Conservation (phyloP, 495 filamentous ascomycete species). For the Hypomontagnella monticulosa region DNA sequence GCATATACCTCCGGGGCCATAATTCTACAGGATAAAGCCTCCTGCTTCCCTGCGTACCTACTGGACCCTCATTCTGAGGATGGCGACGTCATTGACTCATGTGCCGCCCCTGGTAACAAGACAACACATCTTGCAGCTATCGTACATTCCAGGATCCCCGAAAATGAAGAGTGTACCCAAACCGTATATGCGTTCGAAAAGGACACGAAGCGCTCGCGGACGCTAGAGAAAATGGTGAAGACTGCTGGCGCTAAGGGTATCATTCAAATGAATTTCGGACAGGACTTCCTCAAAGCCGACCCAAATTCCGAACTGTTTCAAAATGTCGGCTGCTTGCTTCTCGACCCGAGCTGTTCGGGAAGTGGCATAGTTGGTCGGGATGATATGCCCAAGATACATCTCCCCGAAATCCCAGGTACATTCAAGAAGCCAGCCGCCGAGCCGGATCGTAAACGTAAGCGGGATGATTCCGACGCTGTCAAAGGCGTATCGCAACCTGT, state of each 20-base stretch:
- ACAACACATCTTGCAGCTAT: constrained; percentile 92
- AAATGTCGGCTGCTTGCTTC: constrained; percentile 75
- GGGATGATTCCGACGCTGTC: constrained; percentile 42
- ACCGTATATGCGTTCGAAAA: constrained; percentile 76
- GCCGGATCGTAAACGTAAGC: constrained; percentile 53
- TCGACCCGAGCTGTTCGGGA: constrained; percentile 94
- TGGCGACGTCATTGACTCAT: constrained; percentile 86
- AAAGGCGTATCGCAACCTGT: constrained; percentile 46
- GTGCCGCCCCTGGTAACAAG: constrained; percentile 95
- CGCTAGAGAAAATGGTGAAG: constrained; percentile 82
- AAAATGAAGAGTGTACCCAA: constrained; percentile 41
- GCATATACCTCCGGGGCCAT: constrained; percentile 80
- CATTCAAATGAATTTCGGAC: constrained; percentile 71
- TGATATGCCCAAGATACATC: constrained; percentile 70
- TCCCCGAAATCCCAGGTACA: constrained; percentile 57
- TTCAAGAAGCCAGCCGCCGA: constrained; percentile 22
- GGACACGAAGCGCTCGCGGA: constrained; percentile 70
- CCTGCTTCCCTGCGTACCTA: constrained; percentile 92
- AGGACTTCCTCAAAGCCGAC: constrained; percentile 82
- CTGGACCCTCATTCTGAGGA: constrained; percentile 67
- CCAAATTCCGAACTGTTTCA: constrained; percentile 62
- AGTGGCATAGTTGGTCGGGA: constrained; percentile 92
- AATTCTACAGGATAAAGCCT: constrained; percentile 95
- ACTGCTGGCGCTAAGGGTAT: constrained; percentile 72
- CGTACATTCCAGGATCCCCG: constrained; percentile 50